Evolutionary conservation across 2,329 filamentous ascomycete species (phyloP).

Genomic region (Aspergillus latus): DNA sequence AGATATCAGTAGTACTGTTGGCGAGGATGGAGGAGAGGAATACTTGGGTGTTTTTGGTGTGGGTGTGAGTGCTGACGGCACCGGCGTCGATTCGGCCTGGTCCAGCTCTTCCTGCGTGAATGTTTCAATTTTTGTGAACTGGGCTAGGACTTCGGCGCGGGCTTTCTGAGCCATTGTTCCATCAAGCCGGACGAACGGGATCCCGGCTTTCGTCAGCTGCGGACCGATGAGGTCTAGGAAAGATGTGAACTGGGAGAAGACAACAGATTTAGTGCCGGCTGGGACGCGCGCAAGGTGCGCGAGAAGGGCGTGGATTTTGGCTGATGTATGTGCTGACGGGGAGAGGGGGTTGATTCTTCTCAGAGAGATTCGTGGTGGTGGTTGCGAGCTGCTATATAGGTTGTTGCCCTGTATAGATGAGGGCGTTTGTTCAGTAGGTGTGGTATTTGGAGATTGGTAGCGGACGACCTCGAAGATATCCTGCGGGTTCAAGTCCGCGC

Average conservation of each 20-base stretch:
- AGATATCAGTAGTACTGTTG: conserved; percentile 71
- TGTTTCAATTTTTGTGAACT: conserved; percentile 60
- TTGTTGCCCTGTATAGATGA: conserved; percentile 40
- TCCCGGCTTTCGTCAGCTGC: conserved; percentile 68
- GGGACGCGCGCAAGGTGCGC: conserved; percentile 70
- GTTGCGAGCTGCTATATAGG: conserved; percentile 39
- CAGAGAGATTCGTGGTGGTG: conserved; percentile 56
- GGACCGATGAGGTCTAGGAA: conserved; percentile 90
- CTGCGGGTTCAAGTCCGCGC: conserved; percentile 74
- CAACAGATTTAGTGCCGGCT: conserved; percentile 77
- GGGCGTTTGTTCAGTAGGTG: conserved; percentile 37
- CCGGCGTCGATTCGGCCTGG: conserved; percentile 29
- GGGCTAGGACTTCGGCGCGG: conserved; percentile 71
- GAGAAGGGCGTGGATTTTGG: conserved; percentile 82
- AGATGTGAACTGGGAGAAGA: conserved; percentile 97
- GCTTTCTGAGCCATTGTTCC: conserved; percentile 85
- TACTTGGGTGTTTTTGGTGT: conserved; percentile 18
- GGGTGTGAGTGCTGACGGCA: background rate
- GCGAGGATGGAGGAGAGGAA: conserved; percentile 10
- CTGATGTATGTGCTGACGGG: conserved; percentile 59
- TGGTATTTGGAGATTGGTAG: conserved; percentile 54
- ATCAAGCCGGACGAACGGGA: conserved; percentile 83
- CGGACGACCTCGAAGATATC: conserved; percentile 92
- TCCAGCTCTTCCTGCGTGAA: conserved; percentile 38
- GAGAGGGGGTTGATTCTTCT: conserved; percentile 65